Evolutionary conservation across 2,329 filamentous ascomycete genomes (phyloP), one percentile per base, ranked within the genome.

Genomic region (Setomelanomma holmii): DNA sequence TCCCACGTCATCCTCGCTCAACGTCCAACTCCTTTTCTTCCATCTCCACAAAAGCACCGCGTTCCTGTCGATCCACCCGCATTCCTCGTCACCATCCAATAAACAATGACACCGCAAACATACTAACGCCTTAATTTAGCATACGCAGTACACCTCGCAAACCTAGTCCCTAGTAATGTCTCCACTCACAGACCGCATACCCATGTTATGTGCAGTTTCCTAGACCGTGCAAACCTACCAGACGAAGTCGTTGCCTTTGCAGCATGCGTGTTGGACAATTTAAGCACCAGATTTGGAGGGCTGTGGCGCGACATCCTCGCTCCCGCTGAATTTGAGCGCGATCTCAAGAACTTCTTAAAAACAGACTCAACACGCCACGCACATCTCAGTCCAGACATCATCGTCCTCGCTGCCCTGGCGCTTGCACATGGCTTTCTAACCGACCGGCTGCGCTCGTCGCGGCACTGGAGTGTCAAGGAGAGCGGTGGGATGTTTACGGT

Each of bases 211-310:
- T 40, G 61, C 20, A 59, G 57, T 3, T 72, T 70, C 44, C 60
- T 76, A 42, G 56, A 57, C 21, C 64, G 72, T 40, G 67, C 72
- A 23, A 53, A 60, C 5, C 63, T 75, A 40, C 66, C 73, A 2
- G 58, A 68, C 36, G 70, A 75, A 43, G 66, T 72, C 17, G 53
- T 76, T 40, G 74, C 70, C 22, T 74, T 75, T 53, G 64, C 72
- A 12, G 73, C 69, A 1, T 77, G 74, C 43, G 64, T 77, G 40
- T 65, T 77, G 14, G 72, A 76, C 50, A 62, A 66, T 1, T 56
- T 76, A 35, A 71, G 67, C 23, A 52, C 53, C 21, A 66, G 62
- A 30, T 76, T 76, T 53, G 67, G 67, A 11, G 45, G 51, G 14
- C 57, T 59, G 34, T 76, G 71, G 71, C 60, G 65, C 1, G 59